A percentile compares a stretch with the other conserved stretches of the same genome.
These are phyloP conservation scores for Marasmius fiardii DNA, from an alignment of 1,284 basidiomycete species.

Conservation along the genomic window DNA sequence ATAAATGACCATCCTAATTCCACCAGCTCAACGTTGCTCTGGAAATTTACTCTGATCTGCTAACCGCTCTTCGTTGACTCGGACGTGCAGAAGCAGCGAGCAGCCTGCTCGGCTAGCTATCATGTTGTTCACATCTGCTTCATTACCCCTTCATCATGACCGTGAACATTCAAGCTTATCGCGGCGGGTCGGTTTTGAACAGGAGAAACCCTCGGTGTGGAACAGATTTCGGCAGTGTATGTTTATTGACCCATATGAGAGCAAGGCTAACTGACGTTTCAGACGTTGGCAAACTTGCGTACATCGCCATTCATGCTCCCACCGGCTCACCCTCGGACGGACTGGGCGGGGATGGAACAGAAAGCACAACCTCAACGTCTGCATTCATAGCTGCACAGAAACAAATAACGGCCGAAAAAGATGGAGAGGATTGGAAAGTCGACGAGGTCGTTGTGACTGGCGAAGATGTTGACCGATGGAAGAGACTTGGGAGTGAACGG, in stretches of 20 bases:
- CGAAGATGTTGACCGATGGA: conserved; percentile 7
- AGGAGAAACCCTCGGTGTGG: background rate
- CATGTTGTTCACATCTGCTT: conserved; percentile 11
- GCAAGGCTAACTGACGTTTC: background rate
- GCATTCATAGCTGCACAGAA: conserved; percentile 13
- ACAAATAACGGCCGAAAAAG: conserved; percentile 9
- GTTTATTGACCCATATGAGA: background rate
- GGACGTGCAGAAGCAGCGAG: background rate
- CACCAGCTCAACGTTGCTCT: background rate
- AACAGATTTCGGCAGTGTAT: background rate
- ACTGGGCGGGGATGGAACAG: conserved; percentile 12
- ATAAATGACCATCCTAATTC: too few relatives aligned
- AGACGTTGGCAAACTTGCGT: background rate
- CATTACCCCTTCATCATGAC: conserved; percentile 3
- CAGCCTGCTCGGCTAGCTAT: background rate
- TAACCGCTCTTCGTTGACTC: background rate
- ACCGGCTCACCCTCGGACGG: conserved; percentile 16
- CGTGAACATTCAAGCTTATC: background rate
- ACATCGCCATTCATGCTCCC: conserved; percentile 12
- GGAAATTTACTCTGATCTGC: background rate
- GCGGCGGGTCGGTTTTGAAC: conserved; percentile 8
- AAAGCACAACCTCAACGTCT: conserved; percentile 16
- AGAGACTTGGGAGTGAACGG: conserved; percentile 5
- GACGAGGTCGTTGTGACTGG: conserved; percentile 15
- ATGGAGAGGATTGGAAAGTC: conserved; percentile 14